These are phyloP conservation scores for Acanthamoeba polyphaga DNA, from an alignment of 208 protist species.

Conservation along the genomic window DNA sequence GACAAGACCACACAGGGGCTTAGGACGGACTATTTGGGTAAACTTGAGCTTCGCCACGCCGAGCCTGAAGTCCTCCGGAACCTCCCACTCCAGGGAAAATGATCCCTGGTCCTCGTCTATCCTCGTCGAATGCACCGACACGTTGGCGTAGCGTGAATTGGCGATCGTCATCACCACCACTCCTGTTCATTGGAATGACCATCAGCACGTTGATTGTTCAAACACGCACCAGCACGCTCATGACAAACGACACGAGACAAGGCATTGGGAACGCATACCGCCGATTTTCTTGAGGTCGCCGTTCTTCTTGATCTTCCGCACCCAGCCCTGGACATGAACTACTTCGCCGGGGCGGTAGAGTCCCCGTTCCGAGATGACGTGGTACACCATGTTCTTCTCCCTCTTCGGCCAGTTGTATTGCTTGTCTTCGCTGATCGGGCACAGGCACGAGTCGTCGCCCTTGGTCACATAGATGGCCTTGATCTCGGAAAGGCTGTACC, in stretches of 20 bases:
- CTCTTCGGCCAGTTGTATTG: background rate
- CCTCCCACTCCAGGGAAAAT: background rate
- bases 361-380: conserved; percentile 10
- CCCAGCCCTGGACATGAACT: background rate
- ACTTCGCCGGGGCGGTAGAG: conserved; percentile 25
- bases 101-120: background rate
- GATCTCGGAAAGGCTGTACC: background rate
- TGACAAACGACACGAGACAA: background rate
- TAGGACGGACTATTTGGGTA: background rate
- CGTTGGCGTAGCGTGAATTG: background rate
- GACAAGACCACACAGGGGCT: background rate
- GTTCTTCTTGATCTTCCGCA: background rate
- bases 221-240: background rate
- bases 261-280: background rate
- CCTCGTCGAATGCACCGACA: background rate
- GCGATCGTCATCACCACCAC: background rate
- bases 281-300: background rate
- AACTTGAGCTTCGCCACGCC: conserved; percentile 30
- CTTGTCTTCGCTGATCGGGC: background rate
- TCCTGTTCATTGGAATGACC: background rate
- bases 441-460: conserved; percentile 26
- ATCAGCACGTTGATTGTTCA: no score
- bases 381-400: background rate
- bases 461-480: background rate
- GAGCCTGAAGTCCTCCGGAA: background rate